Conservation (phyloP, 1,284 basidiomycete species). For the Marasmius oreades region DNA sequence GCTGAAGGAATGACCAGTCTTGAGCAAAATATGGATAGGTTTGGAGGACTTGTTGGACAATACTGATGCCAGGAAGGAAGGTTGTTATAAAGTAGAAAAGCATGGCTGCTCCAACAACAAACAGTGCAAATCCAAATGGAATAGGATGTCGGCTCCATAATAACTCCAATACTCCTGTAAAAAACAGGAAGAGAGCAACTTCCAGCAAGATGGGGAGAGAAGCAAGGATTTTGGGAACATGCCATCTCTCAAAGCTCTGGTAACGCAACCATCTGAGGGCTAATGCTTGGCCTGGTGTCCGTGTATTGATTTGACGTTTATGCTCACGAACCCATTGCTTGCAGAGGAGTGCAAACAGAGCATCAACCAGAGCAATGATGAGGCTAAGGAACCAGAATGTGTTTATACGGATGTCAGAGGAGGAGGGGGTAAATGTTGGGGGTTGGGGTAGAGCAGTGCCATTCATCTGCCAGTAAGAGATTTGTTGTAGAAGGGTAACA, state of each 20-base stretch:
- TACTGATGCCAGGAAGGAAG: neutral
- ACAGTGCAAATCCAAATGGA: neutral
- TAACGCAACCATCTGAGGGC: conserved; percentile 6
- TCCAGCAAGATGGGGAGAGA: conserved; percentile 8
- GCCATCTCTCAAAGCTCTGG: neutral
- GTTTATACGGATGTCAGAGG: conserved; percentile 3
- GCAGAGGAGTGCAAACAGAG: conserved; percentile 7
- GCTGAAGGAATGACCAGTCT: no score
- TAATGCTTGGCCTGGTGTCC: neutral
- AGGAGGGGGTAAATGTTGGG: neutral
- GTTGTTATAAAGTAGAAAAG: conserved; percentile 1
- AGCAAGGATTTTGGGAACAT: neutral
- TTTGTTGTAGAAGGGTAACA: neutral
- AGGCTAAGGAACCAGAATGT: conserved; percentile 14
- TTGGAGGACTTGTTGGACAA: neutral
- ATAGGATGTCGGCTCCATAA: conserved; percentile 1
- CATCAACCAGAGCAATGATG: conserved; percentile 1
- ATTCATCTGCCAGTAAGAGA: neutral
- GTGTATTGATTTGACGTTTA: neutral
- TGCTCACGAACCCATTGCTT: conserved; percentile 13
- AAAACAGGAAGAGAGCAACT: conserved; percentile 3
- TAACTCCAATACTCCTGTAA: conserved; percentile 3
- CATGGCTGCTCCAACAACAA: neutral
- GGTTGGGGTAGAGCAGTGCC: no score
- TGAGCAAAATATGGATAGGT: neutral